These are phyloP conservation scores for Lotus japonicus DNA, from an alignment of 306 rosid species.

Conservation along the genomic window DNA sequence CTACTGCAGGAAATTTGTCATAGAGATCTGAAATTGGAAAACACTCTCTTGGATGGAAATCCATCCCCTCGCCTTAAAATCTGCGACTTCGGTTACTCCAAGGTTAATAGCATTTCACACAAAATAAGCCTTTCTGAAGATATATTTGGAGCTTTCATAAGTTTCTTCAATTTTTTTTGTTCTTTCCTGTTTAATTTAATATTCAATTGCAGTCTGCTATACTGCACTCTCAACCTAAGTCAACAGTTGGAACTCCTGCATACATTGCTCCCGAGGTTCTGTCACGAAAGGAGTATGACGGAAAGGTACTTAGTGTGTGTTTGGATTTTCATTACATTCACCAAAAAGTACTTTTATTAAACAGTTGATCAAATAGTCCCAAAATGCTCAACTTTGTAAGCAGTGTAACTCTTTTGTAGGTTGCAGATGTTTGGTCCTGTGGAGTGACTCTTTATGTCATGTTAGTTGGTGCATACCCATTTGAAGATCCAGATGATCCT, in stretches of 20 bases:
- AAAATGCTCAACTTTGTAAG: background rate
- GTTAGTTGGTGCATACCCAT: conserved; percentile 96
- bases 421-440: conserved; percentile 99
- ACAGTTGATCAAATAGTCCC: background rate
- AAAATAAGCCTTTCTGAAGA: background rate
- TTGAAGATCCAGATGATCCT: conserved; percentile 98
- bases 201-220: conserved; percentile 65
- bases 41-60: conserved; percentile 94
- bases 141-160: background rate
- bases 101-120: conserved; percentile 43
- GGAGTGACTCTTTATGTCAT: conserved; percentile 96
- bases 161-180: background rate
- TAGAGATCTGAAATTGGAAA: conserved; percentile 95
- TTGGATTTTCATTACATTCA: background rate
- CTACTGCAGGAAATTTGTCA: conserved; percentile 81
- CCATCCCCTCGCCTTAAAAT: conserved; percentile 92
- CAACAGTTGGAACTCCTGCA: conserved; percentile 98
- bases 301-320: conserved; percentile 56
- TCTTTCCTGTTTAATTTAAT: background rate
- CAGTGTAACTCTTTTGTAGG: conserved; percentile 42
- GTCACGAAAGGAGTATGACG: conserved; percentile 85
- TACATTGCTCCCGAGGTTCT: conserved; percentile 97
- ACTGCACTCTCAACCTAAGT: conserved; percentile 91
- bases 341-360: background rate
- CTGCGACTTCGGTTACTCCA: conserved; percentile 96